Percentiles rank a stretch among this genome's conserved stretches.
Conservation (phyloP, 352 stramenopile genomes). For the Globisporangium barbulae region DNA sequence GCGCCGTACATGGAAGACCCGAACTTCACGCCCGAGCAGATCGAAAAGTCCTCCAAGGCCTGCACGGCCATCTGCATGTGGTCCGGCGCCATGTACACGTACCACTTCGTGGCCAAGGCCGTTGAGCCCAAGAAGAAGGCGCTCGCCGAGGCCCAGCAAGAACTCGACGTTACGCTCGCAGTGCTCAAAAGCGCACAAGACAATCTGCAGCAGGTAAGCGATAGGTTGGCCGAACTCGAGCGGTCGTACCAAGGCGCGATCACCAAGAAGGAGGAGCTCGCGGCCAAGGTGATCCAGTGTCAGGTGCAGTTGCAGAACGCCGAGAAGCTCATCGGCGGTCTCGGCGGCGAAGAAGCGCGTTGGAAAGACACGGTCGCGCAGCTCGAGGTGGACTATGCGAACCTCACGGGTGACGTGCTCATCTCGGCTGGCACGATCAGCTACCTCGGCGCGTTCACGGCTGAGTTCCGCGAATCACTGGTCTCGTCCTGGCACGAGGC, state of each 20-base stretch:
- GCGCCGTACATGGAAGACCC: slow-evolving; percentile 86
- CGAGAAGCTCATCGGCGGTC: slow-evolving; percentile 76
- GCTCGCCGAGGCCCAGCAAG: slow-evolving; percentile 50
- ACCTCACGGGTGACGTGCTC: slow-evolving; percentile 83
- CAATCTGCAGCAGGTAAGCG: slow-evolving; percentile 78
- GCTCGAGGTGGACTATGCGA: slow-evolving; percentile 69
- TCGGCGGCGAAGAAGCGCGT: slow-evolving; percentile 80
- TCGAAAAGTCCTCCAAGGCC: slow-evolving; percentile 91
- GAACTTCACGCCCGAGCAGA: slow-evolving; percentile 89
- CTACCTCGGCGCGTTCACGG: slow-evolving; percentile 86
- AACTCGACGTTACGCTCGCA: slow-evolving; percentile 51
- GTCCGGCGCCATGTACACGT: slow-evolving; percentile 82
- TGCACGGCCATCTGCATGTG: slow-evolving; percentile 92
- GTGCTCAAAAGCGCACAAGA: slow-evolving; percentile 53
- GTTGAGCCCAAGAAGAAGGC: slow-evolving; percentile 78
- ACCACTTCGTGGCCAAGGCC: slow-evolving; percentile 80
- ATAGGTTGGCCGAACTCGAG: slow-evolving; percentile 83
- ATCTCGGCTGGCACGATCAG: slow-evolving; percentile 85
- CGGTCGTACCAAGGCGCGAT: slow-evolving; percentile 82
- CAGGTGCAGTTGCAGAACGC: slow-evolving; percentile 89
- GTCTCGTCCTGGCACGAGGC: slow-evolving; percentile 66
- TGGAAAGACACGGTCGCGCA: slow-evolving; percentile 84
- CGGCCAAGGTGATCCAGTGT: slow-evolving; percentile 85
- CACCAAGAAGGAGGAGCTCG: slow-evolving; percentile 90
- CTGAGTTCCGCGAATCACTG: slow-evolving; percentile 76